Conservation (phyloP, 2,329 filamentous ascomycete species). For the Hypocreales sp. region DNA sequence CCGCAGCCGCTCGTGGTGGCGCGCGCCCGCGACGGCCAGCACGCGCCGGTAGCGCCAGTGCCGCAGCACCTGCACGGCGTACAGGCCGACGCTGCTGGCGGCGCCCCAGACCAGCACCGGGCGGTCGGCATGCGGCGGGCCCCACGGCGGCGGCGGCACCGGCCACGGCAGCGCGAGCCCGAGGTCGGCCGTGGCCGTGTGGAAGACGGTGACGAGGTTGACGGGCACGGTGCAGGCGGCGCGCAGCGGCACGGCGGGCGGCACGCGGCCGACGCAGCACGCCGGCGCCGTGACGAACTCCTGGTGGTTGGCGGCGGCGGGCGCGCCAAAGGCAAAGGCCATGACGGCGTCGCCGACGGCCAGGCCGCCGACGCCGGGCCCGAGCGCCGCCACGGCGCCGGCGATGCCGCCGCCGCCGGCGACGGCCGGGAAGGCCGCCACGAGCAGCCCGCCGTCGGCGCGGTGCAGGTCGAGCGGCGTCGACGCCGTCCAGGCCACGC, state of each 20-base stretch:
- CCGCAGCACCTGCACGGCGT: constrained; percentile 30
- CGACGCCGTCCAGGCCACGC: constrained; percentile 41
- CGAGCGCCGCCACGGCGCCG: constrained; percentile 36
- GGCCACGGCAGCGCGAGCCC: constrained; percentile 41
- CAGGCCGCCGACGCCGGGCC: constrained; percentile 26
- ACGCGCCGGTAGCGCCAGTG: constrained; percentile 36
- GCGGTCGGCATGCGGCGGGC: constrained; percentile 16
- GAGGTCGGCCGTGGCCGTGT: constrained; percentile 33
- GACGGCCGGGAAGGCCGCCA: constrained; percentile 29
- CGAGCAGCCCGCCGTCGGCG: constrained; percentile 41
- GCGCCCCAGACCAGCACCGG: constrained; percentile 36
- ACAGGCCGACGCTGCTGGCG: constrained; percentile 34
- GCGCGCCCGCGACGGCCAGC: constrained; percentile 28
- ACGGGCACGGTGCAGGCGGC: constrained; percentile 38
- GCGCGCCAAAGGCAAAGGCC: constrained; percentile 32
- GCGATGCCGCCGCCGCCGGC: constrained; percentile 34
- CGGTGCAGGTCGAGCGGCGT: constrained; percentile 47
- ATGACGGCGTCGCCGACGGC: constrained; percentile 38
- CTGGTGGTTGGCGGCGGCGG: constrained; percentile 36
- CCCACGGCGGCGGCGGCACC: constrained; percentile 24
- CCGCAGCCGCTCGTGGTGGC: constrained; percentile 27
- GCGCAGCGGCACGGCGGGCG: constrained; percentile 21
- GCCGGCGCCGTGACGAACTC: constrained; percentile 36
- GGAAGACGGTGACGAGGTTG: constrained; percentile 44
- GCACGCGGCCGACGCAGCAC: constrained; percentile 30